These are phyloP conservation scores for Russula ochroleuca DNA, from an alignment of 768 basidiomycete genomes.

Conservation along the genomic window DNA sequence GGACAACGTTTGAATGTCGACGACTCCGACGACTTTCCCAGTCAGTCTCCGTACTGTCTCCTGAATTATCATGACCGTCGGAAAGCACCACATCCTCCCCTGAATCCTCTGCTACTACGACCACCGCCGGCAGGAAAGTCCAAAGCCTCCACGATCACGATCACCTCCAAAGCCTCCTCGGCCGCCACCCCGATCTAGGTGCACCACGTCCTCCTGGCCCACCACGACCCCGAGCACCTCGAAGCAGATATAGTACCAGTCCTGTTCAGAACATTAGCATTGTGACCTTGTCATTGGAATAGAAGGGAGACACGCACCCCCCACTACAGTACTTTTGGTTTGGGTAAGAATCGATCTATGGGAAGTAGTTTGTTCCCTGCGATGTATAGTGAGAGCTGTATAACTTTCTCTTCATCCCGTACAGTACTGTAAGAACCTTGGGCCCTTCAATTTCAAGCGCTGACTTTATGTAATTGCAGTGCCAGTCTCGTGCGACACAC, in stretches of 20 bases:
- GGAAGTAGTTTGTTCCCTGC: constrained; percentile 96
- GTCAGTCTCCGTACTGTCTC: too few species aligned
- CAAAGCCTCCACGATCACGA: constrained; percentile 41
- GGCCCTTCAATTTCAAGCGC: too few species aligned
- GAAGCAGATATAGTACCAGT: constrained; percentile 29
- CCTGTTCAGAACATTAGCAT: constrained; percentile 32
- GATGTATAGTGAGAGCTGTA: constrained; percentile 75
- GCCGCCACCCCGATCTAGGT: constrained; percentile 30
- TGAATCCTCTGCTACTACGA: constrained; percentile 39
- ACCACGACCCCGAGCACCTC: constrained; percentile 24
- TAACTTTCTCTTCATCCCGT: too few species aligned
- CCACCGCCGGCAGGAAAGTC: constrained; percentile 35
- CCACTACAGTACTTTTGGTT: constrained; percentile 88
- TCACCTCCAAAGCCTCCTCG: constrained; percentile 48
- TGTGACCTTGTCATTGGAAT: constrained; percentile 1
- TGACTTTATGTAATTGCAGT: too few species aligned
- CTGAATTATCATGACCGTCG: constrained; percentile 45
- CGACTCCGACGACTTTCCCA: too few species aligned
- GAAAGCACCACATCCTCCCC: constrained; percentile 43
- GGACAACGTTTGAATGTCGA: too few species aligned
- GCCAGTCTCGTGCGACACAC: too few species aligned
- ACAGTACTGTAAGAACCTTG: too few species aligned
- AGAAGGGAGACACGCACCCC: constrained; percentile 39
- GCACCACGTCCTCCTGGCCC: constrained; percentile 33
- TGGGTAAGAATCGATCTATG: constrained; percentile 93